Conservation (phyloP, 768 basidiomycete species). For the Lepiota brunneoincarnata region DNA sequence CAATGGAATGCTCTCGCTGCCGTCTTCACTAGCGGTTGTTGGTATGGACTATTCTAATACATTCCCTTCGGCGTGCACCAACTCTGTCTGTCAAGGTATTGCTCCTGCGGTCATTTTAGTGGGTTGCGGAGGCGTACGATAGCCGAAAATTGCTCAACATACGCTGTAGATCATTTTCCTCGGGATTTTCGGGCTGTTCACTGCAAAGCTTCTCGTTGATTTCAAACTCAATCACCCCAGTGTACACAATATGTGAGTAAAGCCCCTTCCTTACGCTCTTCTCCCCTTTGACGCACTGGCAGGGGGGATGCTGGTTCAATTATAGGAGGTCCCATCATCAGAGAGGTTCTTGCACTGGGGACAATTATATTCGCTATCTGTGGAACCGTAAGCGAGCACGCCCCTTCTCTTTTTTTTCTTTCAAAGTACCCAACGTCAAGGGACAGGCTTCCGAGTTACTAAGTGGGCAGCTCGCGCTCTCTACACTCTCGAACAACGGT, state of each 20-base stretch:
- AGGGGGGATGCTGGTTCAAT: slow-evolving; percentile 52
- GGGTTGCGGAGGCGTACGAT: neutral
- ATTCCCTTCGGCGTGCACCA: neutral
- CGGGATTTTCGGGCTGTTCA: slow-evolving; percentile 48
- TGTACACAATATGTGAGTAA: slow-evolving; percentile 47
- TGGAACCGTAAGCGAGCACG: slow-evolving; percentile 33
- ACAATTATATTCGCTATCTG: slow-evolving; percentile 53
- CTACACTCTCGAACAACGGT: slow-evolving; percentile 44
- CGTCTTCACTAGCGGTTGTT: slow-evolving; percentile 48
- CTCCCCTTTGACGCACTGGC: neutral
- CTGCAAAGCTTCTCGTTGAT: slow-evolving; percentile 51
- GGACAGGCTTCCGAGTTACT: slow-evolving; percentile 44
- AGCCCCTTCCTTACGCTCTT: neutral
- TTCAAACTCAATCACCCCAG: slow-evolving; percentile 55
- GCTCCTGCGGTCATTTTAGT: slow-evolving; percentile 46
- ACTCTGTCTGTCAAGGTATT: slow-evolving; percentile 32
- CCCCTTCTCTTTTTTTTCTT: neutral
- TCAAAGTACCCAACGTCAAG: neutral
- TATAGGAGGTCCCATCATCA: slow-evolving; percentile 42
- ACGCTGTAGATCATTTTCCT: slow-evolving; percentile 41
- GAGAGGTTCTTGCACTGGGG: slow-evolving; percentile 43
- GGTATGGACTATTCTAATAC: slow-evolving; percentile 26
- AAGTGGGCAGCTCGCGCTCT: slow-evolving; percentile 51
- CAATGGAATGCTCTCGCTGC: slow-evolving; percentile 54
- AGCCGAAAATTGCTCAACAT: neutral